Percentiles rank a stretch among this genome's conserved stretches.
phyloP scores from a whole-genome alignment of 352 stramenopile species.

The Globisporangium sylvaticum region DNA sequence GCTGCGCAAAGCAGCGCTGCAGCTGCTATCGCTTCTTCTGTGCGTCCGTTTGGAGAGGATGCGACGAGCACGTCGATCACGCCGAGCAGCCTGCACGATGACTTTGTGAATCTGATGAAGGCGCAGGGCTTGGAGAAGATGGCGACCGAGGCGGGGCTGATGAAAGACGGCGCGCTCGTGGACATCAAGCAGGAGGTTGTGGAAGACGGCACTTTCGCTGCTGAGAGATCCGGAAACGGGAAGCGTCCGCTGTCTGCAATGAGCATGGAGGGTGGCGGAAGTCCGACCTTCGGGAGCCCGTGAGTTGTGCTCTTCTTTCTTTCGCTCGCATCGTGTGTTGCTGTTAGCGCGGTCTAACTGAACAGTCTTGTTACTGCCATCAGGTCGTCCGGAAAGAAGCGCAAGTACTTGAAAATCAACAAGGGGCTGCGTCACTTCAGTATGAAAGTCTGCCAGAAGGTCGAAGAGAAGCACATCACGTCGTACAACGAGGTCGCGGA shows the following conservation, averaged over 20 bases:
- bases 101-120: conserved; percentile 88
- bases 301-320: conserved; percentile 21
- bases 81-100: conserved; percentile 76
- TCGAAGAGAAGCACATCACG: conserved; percentile 95
- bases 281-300: conserved; percentile 58
- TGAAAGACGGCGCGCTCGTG: conserved; percentile 70
- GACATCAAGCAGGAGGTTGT: conserved; percentile 47
- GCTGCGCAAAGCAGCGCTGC: neutral
- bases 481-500: conserved; percentile 95
- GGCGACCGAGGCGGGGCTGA: conserved; percentile 66
- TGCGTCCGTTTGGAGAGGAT: conserved; percentile 40
- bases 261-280: conserved; percentile 25
- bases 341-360: neutral
- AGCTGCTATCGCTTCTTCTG: neutral
- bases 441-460: conserved; percentile 95
- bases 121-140: conserved; percentile 80
- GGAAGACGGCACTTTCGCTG: conserved; percentile 11
- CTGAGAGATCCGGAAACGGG: neutral
- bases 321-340: neutral
- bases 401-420: conserved; percentile 85
- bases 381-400: conserved; percentile 67
- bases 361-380: neutral
- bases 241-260: conserved; percentile 27
- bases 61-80: conserved; percentile 32
- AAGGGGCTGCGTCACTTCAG: conserved; percentile 93